Conservation (phyloP, 2,329 filamentous ascomycete species). For the Thielaviopsis ethacetica region DNA sequence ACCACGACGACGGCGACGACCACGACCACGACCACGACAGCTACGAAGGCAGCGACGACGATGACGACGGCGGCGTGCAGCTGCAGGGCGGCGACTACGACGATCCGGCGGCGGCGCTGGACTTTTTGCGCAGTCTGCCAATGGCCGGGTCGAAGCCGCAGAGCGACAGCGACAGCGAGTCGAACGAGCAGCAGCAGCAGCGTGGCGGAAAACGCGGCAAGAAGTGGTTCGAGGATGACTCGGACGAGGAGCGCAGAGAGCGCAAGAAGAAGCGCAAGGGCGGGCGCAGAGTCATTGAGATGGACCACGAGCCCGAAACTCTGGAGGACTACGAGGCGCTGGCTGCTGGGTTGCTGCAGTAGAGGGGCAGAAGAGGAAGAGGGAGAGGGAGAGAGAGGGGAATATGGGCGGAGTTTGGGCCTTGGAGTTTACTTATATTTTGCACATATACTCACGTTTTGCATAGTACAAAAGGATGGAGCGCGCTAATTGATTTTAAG, state of each 20-base stretch:
- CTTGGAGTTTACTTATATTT: constrained; percentile 15
- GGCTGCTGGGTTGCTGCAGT: constrained; percentile 53
- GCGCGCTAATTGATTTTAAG: constrained; percentile 7
- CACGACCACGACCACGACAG: constrained; percentile 4
- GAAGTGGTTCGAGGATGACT: constrained; percentile 56
- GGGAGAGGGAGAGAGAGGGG: neutral
- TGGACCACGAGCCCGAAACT: constrained; percentile 56
- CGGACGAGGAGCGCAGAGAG: constrained; percentile 18
- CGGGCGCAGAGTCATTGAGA: constrained; percentile 41
- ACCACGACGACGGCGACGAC: constrained; percentile 13
- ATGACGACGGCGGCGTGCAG: constrained; percentile 11
- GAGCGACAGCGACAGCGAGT: constrained; percentile 19
- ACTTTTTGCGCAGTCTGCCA: constrained; percentile 41
- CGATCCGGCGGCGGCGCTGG: constrained; percentile 36
- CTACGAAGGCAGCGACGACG: neutral
- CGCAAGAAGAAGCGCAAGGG: constrained; percentile 24
- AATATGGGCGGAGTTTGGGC: neutral
- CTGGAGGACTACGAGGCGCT: constrained; percentile 64
- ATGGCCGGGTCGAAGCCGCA: constrained; percentile 22
- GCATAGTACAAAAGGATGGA: constrained; percentile 11
- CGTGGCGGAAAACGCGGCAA: constrained; percentile 49
- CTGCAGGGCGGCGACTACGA: constrained; percentile 24
- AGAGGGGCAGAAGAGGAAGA: constrained; percentile 5
- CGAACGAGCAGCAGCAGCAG: constrained; percentile 26
- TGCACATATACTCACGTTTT: constrained; percentile 15